Base-by-base conservation (phyloP, 2,329 filamentous ascomycete species). In the Microsporum audouinii region DNA sequence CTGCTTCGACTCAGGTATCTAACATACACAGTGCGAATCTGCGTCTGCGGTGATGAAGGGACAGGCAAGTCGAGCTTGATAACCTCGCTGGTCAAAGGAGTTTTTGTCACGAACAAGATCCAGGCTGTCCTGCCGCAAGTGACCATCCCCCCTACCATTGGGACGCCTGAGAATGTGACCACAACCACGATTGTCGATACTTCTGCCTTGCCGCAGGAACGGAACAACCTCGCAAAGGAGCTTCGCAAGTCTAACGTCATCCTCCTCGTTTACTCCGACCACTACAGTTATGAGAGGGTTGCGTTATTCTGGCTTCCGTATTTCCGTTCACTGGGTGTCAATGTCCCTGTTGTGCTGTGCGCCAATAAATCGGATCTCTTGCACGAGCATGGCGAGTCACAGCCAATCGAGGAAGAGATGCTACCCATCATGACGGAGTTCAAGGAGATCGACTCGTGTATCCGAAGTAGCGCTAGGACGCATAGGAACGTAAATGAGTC, bases 231-330 rank as follows among this genome's bases (percentile, higher is more conserved):
- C 62, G 88, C 91, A 64, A 94, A 94, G 72, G 94, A 97, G 77
- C 91, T 99, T 64, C 86, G 94, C 65, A 96, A 96, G 74, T 94
- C 88, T 70, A 99, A 96, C 72, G 92, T 96, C 66, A 97, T 99
- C 65, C 81, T 97, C 17, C 84, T 99, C 49, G 91, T 99, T 60
- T 99, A 99, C 75, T 91, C 91, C 66, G 94, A 99, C 73, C 92
- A 97, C 76, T 99, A 99, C 79, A 97, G 91, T 80, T 99, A 97
- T 77, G 94, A 99, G 73, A 82, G 94, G 41, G 91, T 99, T 2
- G 94, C 92, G 2, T 80, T 99, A 53, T 99, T 97, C 75, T 99
- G 94, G 94, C 88, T 99, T 83, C 94, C 94, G 8, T 95, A 96
- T 75, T 97, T 99, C 71, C 88, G 94, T 63, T 96, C 91, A 2